Evolutionary conservation across 768 basidiomycete species (phyloP), one percentile per base, ranked within the genome.

Genomic region (Naganishia friedmannii): DNA sequence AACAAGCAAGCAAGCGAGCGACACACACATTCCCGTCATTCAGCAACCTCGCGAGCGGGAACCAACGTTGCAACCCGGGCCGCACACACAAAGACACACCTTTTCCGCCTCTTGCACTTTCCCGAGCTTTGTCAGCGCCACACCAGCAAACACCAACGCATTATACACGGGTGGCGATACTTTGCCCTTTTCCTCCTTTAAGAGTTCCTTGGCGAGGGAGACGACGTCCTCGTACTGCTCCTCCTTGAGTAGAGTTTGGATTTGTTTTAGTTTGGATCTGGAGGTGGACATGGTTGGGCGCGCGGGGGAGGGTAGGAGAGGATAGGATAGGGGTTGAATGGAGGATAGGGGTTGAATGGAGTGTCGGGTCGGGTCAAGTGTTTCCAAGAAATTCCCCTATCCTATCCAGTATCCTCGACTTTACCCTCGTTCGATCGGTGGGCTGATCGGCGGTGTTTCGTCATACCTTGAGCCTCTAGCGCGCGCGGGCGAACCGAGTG

Each of bases 91-190:
- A 26, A 32, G 15, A 85, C 86, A 26, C 21, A 95, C 93, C 87
- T 89, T 87, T 84, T 97, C 93, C 83, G 93, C 90, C 78, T 88
- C 83, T 46, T 88, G 86, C 26, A 83, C 79, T 66, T 90, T 85
- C 31, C 87, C 87, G 1, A 94, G 83, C 77, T 95, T 91, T 13
- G 92, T 83, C 28, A 86, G 83, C 0, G 96, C 88, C 13, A 96
- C 82, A 2, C 88, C 93, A 31, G 91, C 85, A 77, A 93, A 96
- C 28, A 96, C 89, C 78, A 90, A 86, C 92, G 91, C 93, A 76
- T 90, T 88, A 77, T 95, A 95, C 76, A 60, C 66, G 23, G 26
- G 54, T n/a, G n/a, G n/a, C 39, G 31, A 37, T 31, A 57, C 67
- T 23, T 92, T 93, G 53, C 87, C 86, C 0, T 88, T 85, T 68